Conservation (phyloP, 108 stramenopile genomes). For the Nitzschia sp. region DNA sequence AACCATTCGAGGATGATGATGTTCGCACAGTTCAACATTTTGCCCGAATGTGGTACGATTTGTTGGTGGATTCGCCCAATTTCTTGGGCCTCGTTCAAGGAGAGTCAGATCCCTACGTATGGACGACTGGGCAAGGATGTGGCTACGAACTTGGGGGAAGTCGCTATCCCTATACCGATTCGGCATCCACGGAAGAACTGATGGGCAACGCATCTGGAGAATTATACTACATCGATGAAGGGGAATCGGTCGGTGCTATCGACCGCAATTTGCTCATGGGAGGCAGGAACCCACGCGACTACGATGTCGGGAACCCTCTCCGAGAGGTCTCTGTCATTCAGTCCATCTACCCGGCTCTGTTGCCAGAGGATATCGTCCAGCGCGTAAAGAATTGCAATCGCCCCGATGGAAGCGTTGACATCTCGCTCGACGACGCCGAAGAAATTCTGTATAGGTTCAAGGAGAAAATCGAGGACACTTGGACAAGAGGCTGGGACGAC, state of each 20-base stretch:
- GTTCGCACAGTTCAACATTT: constrained; percentile 28
- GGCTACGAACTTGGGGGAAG: constrained; percentile 41
- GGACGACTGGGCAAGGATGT: constrained; percentile 49
- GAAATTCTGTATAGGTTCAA: constrained; percentile 42
- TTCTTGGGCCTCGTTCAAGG: constrained; percentile 43
- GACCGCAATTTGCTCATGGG: constrained; percentile 41
- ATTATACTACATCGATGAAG: constrained; percentile 50
- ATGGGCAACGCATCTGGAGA: constrained; percentile 30
- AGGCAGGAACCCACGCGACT: constrained; percentile 15
- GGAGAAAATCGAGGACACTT: constrained; percentile 35
- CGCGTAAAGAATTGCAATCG: constrained; percentile 47
- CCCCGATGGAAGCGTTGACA: constrained; percentile 34
- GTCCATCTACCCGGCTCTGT: constrained; percentile 21
- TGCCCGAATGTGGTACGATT: constrained; percentile 48
- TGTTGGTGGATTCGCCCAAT: constrained; percentile 21
- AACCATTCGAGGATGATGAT: constrained; percentile 20
- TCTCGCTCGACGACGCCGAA: constrained; percentile 41
- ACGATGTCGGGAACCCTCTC: constrained; percentile 19
- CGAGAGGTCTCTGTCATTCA: constrained; percentile 35
- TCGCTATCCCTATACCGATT: constrained; percentile 30
- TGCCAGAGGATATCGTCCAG: constrained; percentile 37
- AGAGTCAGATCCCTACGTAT: constrained; percentile 39
- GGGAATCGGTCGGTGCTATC: constrained; percentile 27
- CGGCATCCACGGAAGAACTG: constrained; percentile 19
- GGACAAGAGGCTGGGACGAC: constrained; percentile 43